Evolutionary conservation across 495 filamentous ascomycete genomes (phyloP).

Genomic region (Neurospora sp.): DNA sequence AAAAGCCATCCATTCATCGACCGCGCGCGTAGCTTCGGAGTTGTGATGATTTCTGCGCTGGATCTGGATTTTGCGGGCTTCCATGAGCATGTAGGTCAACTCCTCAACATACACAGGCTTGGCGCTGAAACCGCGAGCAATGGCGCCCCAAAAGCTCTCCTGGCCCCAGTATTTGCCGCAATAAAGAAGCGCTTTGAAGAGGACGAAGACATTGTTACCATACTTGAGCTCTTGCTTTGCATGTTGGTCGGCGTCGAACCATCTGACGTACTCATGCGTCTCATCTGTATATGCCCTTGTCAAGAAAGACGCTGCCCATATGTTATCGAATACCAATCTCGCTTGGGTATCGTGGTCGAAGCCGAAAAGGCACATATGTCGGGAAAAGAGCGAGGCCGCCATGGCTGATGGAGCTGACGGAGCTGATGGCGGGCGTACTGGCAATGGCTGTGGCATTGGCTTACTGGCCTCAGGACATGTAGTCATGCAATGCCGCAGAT

Average conservation of each 20-base stretch:
- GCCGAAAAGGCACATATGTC: constrained; percentile 1
- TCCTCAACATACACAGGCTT: neutral
- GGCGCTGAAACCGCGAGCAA: constrained; percentile 7
- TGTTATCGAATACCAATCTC: neutral
- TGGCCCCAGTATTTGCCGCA: constrained; percentile 5
- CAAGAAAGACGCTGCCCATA: constrained; percentile 2
- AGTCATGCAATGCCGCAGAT: neutral
- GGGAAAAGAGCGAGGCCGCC: neutral
- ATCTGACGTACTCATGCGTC: neutral
- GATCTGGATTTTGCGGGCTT: constrained; percentile 3
- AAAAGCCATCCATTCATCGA: constrained; percentile 17
- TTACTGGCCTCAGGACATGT: neutral
- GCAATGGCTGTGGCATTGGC: neutral
- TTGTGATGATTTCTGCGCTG: neutral
- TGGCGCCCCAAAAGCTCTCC: constrained; percentile 10
- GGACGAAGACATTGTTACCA: constrained; percentile 19
- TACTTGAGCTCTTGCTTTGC: constrained; percentile 13
- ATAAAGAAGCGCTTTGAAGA: constrained; percentile 11
- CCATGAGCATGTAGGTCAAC: neutral
- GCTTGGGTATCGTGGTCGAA: constrained; percentile 4
- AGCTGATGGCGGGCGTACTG: neutral
- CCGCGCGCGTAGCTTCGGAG: constrained; percentile 12
- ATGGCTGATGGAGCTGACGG: neutral
- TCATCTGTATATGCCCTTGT: constrained; percentile 1
- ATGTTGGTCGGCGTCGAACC: neutral